These are phyloP conservation scores for Xylariaceae sp. DNA, from an alignment of 2,329 filamentous ascomycete genomes.

Conservation along the genomic window DNA sequence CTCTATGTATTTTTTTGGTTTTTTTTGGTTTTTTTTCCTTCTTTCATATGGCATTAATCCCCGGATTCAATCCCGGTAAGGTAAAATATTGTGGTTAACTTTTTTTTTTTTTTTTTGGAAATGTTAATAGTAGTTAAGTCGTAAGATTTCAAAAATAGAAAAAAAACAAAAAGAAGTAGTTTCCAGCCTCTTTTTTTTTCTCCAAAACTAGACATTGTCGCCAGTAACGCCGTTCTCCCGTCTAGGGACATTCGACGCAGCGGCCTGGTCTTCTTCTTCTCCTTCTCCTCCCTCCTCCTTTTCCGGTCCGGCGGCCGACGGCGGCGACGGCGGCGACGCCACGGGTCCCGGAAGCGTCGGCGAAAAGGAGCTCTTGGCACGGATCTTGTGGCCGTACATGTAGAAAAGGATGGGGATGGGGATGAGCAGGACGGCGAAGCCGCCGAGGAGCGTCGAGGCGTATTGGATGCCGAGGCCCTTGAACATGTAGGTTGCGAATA, in stretches of 20 bases:
- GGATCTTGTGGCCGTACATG: conserved; percentile 53
- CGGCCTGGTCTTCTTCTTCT: conserved; percentile 32
- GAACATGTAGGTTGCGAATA: conserved; percentile 71
- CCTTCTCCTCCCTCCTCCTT: no score
- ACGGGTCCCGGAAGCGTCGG: conserved; percentile 34
- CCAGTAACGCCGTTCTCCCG: conserved; percentile 23
- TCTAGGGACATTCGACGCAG: conserved; percentile 33
- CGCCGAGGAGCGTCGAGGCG: conserved; percentile 57
- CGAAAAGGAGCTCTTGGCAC: conserved; percentile 50
- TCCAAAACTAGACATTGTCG: conserved; percentile 18
- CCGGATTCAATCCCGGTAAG: no score
- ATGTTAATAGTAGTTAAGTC: neutral
- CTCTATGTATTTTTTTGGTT: no score
- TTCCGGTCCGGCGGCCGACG: no score
- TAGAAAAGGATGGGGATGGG: conserved; percentile 61
- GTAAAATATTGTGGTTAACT: no score
- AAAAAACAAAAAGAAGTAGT: no score
- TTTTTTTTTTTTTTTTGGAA: neutral
- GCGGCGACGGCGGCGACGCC: no score
- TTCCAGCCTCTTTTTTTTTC: no score
- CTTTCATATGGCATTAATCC: no score
- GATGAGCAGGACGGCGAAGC: conserved; percentile 50
- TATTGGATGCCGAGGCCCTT: conserved; percentile 56
- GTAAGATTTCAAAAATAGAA: no score
- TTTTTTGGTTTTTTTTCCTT: no score